These are phyloP conservation scores for Spencermartinsiella europaea DNA, from an alignment of 805 yeast species.

Conservation along the genomic window DNA sequence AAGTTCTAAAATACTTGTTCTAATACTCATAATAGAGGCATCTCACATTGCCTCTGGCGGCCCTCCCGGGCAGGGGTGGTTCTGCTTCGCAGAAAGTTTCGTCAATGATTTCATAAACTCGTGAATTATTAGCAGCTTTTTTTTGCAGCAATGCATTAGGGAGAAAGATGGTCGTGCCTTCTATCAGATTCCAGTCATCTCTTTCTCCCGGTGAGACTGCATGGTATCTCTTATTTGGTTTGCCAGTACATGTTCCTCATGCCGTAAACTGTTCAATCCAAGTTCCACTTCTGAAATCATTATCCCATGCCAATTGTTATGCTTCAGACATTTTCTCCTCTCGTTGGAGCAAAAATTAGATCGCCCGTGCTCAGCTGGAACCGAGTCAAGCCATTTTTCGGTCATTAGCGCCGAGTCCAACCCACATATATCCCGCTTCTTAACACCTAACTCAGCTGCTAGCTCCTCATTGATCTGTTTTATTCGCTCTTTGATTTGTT, in stretches of 20 bases:
- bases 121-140: too few species aligned
- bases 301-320: conserved; percentile 19
- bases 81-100: too few species aligned
- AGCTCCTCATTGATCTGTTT: conserved; percentile 21
- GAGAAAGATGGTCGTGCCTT: too few species aligned
- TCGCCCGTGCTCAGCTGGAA: conserved; percentile 3
- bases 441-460: conserved; percentile 19
- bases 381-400: conserved; percentile 8
- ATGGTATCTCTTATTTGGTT: not conserved
- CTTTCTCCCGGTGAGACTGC: not conserved
- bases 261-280: not conserved
- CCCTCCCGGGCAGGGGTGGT: too few species aligned
- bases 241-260: not conserved
- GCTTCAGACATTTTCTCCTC: conserved; percentile 22
- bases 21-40: too few species aligned
- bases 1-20: too few species aligned
- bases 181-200: too few species aligned
- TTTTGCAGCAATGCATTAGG: too few species aligned
- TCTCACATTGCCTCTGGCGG: too few species aligned
- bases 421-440: conserved; percentile 25
- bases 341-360: conserved; percentile 18
- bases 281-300: conserved; percentile 10
- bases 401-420: conserved; percentile 14
- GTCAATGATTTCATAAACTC: too few species aligned
- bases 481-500: conserved; percentile 21